Base-by-base conservation (phyloP, 2,329 filamentous ascomycete genomes). In the Colletotrichum spinosum region DNA sequence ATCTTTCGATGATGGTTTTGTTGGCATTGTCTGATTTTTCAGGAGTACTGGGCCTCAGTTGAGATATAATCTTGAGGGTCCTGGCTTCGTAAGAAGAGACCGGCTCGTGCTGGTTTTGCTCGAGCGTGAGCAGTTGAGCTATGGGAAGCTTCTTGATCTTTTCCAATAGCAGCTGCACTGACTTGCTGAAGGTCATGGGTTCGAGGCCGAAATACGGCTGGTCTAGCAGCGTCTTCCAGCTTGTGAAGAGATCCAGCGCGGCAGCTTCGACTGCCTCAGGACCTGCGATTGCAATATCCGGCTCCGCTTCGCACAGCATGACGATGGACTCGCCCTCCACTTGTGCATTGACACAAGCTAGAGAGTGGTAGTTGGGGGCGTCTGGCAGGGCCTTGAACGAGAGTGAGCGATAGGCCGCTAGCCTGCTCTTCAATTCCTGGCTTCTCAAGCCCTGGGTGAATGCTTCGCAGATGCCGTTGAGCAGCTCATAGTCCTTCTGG, bases 361-460 rank as follows among this genome's bases (percentile, higher is more conserved):
- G 80, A 4, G 86, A 85, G 44, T 84, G 82, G 61, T 78, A 74
- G 54, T 74, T 74, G 6, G 74, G 69, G 2, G 68, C 55, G 2
- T 72, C 70, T 0, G 72, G 58, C 1, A 66, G 55, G 8, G 73
- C 66, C 12, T 72, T 73, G 37, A 80, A 79, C 6, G 75, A 72
- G 7, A 88, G 78, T 2, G 86, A 87, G n/a, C 76, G 78, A 57
- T 82, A 85, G 5, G 68, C 71, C 42, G 77, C 68, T 3, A 90
- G 73, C 6, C 81, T 79, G n/a, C 72, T 62, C 55, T 78, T 80
- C 46, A 90, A 74, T 15, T 73, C 68, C 33, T 75, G 45, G 67
- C 88, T 83, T 4, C 75, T 71, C 17, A 90, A 80, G 6, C 88
- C 88, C 1, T 76, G 70, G 4, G 90, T 75, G 69, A 89, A 89